Evolutionary conservation across 768 basidiomycete species (phyloP), one percentile per base, ranked within the genome.

Genomic region (Cubamyces lactineus): DNA sequence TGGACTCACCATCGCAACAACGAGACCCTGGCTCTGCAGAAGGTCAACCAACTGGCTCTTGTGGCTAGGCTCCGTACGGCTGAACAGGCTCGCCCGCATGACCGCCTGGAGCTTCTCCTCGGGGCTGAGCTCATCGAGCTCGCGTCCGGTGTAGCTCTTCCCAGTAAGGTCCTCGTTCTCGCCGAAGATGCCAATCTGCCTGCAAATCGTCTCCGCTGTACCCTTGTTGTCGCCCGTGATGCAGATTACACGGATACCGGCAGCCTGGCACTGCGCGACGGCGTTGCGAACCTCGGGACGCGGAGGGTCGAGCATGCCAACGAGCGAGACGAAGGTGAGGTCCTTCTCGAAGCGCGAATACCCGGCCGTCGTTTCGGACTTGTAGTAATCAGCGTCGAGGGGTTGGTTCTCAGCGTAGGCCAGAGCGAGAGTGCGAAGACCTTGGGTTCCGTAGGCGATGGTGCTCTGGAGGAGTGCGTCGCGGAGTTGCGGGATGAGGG

Each of bases 201-300:
- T 81, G 75, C 95, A 98, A 69, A 99, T 98, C 28, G 95, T 93
- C 80, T 98, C 96, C 46, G 96, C 96, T 19, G 96, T 99, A 63
- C 91, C 88, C 79, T 96, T 96, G 79, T 97, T 98, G 76, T 98
- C 96, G 43, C 96, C 96, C 3, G 96, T 99, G 73, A 99, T 96
- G 70, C 96, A 96, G 68, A 99, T 87, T 47, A 98, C 94, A 41
- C 96, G 85, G 67, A 99, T 96, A 16, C 96, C 96, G 8, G 96
- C 96, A 16, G 91, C 88, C 67, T 80, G 86, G 78, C 96, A 98
- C 73, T 92, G 94, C 38, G 88, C 91, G 28, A 99, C 86, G 12
- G 97, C 96, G 39, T 74, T 80, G 34, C 83, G 82, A 42, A 95
- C 97, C 76, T 98, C 96, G 4, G 96, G 96, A 28, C 96, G 90